Base-by-base conservation (phyloP, 805 yeast species). In the Huiozyma sinensis region DNA sequence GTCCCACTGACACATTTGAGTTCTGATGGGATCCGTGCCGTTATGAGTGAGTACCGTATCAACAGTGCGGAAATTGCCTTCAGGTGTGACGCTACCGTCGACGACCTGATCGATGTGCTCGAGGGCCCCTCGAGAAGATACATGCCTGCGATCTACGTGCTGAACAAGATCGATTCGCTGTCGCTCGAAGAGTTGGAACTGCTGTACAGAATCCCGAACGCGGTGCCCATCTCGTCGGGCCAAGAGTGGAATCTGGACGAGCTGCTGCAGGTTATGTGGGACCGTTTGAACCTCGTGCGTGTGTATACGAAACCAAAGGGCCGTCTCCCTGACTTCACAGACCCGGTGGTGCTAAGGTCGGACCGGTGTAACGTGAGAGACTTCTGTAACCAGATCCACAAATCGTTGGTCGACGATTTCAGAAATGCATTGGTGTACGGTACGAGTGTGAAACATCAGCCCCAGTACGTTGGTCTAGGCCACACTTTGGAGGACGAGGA, bases 241-340 rank as follows among this genome's bases (percentile, higher is more conserved):
- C 75, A 83, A 60, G 95, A 94, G 52, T 92, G 98, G 98, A 92
- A 92, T 61, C 70, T 92, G 60, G 98, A 92, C 65, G 97, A 90
- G 66, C 73, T 92, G 53, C 71, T 92, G 54, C 95, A 90, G 58
- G 72, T 79, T 61, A 92, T 92, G 97, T 92, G 99, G 99, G 85
- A 81, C 44, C 77, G 82, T 61, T 75, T 92, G 57, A 81, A 85
- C 54, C 71, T 92, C 58, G 97, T 90, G 36, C 79, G 99, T 61
- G 96, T 92, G 17, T 92, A 90, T 67, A 92, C 99, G 6, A 92
- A 90, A 60, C 98, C 98, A 42, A 92, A 88, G 72, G 97, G 97
- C 29, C 76, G 72, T 54, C 71, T 82, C 54, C 98, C 99, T 7
- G 99, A 92, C 65, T 92, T 90, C 64, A 72, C 73, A 34, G 97